Evolutionary conservation across 1,284 basidiomycete genomes (phyloP), one percentile per base, ranked within the genome.

Genomic region (Boletus semigastroideus): DNA sequence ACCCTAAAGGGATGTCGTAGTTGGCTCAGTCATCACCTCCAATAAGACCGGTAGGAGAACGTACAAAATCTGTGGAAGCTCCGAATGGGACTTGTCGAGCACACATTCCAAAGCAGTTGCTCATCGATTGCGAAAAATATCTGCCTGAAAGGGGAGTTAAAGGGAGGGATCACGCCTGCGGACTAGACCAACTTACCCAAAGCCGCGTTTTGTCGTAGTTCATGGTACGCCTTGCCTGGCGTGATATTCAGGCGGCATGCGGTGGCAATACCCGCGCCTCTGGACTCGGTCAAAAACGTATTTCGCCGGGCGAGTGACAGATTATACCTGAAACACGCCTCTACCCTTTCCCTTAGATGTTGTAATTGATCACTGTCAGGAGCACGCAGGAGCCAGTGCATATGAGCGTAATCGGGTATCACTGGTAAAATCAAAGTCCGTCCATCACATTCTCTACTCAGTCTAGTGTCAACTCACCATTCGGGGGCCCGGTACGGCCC

Each of bases 351-450:
- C 2, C 70, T 70, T 14, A 87, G 71, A 2, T 65, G 72, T 19
- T 72, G 64, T 6, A 90, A 68, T 48, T 85, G 84, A 9, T 71
- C 72, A 48, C 74, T 72, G 17, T 80, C 84, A 5, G 84, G 84
- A 9, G 87, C 82, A 25, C 91, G 80, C 13, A 84, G 78, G 45
- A 82, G 71, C 78, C 83, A 87, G 2, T 65, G 71, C 79, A 92
- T 81, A 54, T 76, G 78, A 11, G 87, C 76, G 60, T 89, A 83
- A 64, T 90, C 89, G 3, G 91, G 91, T 52, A 93, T 92, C 48
- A 92, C 89, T 88, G 22, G 46, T 41, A 16, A 56, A 50, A 46
- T 44, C 8, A 44, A 47, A 20, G 20, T 28, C 27, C 5, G 25
- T 49, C 46, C 41, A 27, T 46, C 30, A 14, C 31, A 17, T 48